phyloP scores from a whole-genome alignment of 2,329 filamentous ascomycete genomes.

The Calonectria hongkongensis region DNA sequence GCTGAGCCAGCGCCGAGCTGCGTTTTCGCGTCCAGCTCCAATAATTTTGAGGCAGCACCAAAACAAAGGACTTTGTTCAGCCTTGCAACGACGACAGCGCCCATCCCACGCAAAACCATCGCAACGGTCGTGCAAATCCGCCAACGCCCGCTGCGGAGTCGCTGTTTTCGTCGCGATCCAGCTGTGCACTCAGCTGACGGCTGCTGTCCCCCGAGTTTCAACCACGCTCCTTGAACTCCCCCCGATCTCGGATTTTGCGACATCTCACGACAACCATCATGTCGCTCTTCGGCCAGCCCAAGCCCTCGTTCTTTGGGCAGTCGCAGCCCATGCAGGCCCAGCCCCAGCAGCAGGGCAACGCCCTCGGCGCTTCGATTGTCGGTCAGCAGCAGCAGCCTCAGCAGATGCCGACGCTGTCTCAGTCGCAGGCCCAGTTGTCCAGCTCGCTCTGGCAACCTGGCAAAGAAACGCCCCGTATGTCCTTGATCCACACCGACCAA shows the following conservation, averaged over 20 bases:
- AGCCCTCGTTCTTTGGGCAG: constrained; percentile 63
- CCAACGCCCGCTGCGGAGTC: neutral
- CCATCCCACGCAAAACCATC: constrained; percentile 10
- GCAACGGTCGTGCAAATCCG: neutral
- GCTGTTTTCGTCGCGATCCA: neutral
- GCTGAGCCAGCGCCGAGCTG: constrained; percentile 37
- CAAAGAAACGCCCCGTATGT: constrained; percentile 69
- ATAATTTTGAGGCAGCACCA: constrained; percentile 54
- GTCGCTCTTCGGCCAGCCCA: constrained; percentile 65
- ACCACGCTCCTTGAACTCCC: constrained; percentile 36
- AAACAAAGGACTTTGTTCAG: constrained; percentile 49
- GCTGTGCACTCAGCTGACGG: constrained; percentile 35
- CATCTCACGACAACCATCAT: constrained; percentile 48
- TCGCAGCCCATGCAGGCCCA: constrained; percentile 59
- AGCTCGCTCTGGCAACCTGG: constrained; percentile 73
- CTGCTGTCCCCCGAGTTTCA: constrained; percentile 39
- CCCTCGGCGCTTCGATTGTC: constrained; percentile 56
- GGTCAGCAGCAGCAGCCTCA: constrained; percentile 63
- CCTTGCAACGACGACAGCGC: constrained; percentile 39
- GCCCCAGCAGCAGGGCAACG: constrained; percentile 62
- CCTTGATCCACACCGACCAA: neutral
- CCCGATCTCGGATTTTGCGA: constrained; percentile 40
- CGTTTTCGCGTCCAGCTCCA: constrained; percentile 57
- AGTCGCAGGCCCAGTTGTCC: constrained; percentile 68
- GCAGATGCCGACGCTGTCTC: constrained; percentile 65